These are phyloP conservation scores for Alternaria infectoria DNA, from an alignment of 2,329 filamentous ascomycete species.

Conservation along the genomic window DNA sequence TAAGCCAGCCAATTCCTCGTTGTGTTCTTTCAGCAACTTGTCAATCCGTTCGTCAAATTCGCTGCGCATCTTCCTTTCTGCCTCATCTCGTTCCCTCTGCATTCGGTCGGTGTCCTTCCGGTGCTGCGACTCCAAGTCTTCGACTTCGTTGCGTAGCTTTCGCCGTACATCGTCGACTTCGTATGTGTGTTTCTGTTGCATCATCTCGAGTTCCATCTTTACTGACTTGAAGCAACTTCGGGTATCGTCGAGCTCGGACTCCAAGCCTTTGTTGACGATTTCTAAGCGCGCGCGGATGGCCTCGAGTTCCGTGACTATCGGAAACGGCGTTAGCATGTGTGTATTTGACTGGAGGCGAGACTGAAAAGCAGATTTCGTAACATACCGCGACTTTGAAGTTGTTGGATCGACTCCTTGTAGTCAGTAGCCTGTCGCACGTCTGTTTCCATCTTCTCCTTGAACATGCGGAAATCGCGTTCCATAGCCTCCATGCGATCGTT, in stretches of 20 bases:
- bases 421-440: conserved; percentile 71
- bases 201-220: conserved; percentile 59
- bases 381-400: conserved; percentile 78
- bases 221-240: conserved; percentile 60
- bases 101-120: conserved; percentile 64
- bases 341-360: not conserved
- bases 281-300: conserved; percentile 57
- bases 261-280: conserved; percentile 62
- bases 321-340: not conserved
- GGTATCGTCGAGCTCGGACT: conserved; percentile 70
- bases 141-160: conserved; percentile 63
- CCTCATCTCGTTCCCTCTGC: conserved; percentile 57
- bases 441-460: conserved; percentile 75
- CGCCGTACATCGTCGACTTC: conserved; percentile 60
- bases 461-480: conserved; percentile 72
- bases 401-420: conserved; percentile 74
- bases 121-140: conserved; percentile 61
- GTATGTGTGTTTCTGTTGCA: conserved; percentile 59
- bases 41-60: conserved; percentile 62
- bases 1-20: conserved; percentile 71
- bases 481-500: conserved; percentile 77
- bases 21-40: conserved; percentile 65
- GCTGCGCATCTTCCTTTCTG: conserved; percentile 51
- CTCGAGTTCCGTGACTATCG: conserved; percentile 64
- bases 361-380: conserved; percentile 10